phyloP scores from a whole-genome alignment of 805 yeast genomes.

The Kodamaea hsintzibuensis region DNA sequence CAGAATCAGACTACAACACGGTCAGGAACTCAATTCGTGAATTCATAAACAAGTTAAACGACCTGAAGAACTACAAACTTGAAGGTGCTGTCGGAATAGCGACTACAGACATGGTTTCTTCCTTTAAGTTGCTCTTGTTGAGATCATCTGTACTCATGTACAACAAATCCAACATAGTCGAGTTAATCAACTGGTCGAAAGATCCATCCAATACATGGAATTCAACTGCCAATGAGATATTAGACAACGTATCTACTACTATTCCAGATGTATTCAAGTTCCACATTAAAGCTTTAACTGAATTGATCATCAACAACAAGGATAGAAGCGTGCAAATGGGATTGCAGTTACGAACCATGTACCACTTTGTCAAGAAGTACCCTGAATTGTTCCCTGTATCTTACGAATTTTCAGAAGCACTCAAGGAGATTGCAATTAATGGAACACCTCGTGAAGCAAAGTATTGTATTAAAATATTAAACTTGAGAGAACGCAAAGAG shows the following conservation, averaged over 20 bases:
- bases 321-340: slow-evolving; percentile 13
- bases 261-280: slow-evolving; percentile 66
- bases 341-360: slow-evolving; percentile 57
- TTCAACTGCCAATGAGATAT: slow-evolving; percentile 48
- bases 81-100: slow-evolving; percentile 36
- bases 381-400: slow-evolving; percentile 50
- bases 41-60: slow-evolving; percentile 54
- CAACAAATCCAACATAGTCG: slow-evolving; percentile 63
- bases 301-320: slow-evolving; percentile 29
- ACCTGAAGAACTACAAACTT: slow-evolving; percentile 47
- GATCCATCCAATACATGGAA: slow-evolving; percentile 30
- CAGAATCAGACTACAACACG: slow-evolving; percentile 60
- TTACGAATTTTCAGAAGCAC: slow-evolving; percentile 42
- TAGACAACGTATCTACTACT: slow-evolving; percentile 58
- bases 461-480: slow-evolving; percentile 60
- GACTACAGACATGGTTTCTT: slow-evolving; percentile 50
- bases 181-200: slow-evolving; percentile 41
- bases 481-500: slow-evolving; percentile 47
- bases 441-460: slow-evolving; percentile 66
- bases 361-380: slow-evolving; percentile 54
- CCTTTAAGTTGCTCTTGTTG: slow-evolving; percentile 58
- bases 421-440: slow-evolving; percentile 46
- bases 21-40: slow-evolving; percentile 66
- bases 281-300: slow-evolving; percentile 53
- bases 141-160: slow-evolving; percentile 61